A percentile compares a stretch with the other conserved stretches of the same genome.
These are phyloP conservation scores for Rutstroemia sp. DNA, from an alignment of 2,329 filamentous ascomycete species.

Conservation along the genomic window DNA sequence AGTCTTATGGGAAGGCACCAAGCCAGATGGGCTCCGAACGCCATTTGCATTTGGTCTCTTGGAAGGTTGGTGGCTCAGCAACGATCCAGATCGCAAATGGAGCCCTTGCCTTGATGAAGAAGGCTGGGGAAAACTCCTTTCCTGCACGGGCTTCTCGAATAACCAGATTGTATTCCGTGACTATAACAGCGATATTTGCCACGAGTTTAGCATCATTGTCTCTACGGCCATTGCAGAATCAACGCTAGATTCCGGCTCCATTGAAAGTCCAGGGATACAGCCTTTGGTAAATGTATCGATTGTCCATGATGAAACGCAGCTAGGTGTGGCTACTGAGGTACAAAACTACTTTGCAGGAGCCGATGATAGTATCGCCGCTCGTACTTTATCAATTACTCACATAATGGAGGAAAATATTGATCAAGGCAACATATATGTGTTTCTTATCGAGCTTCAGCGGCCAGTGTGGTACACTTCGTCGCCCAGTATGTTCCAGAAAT, in stretches of 20 bases:
- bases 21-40: slow-evolving; percentile 15
- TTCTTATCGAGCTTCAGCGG: background rate
- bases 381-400: background rate
- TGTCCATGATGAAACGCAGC: background rate
- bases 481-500: background rate
- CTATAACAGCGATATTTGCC: background rate
- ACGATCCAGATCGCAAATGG: background rate
- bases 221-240: background rate
- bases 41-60: slow-evolving; percentile 26
- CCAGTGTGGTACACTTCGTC: background rate
- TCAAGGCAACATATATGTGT: background rate
- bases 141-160: background rate
- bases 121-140: background rate
- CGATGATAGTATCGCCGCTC: background rate
- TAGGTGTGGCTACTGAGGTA: background rate
- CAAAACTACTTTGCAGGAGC: background rate
- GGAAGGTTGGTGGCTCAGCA: slow-evolving; percentile 29
- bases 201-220: background rate
- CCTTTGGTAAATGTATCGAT: background rate
- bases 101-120: background rate
- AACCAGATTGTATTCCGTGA: background rate
- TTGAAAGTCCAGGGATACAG: background rate
- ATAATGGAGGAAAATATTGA: background rate
- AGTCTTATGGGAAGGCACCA: slow-evolving; percentile 21
- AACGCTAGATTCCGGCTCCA: background rate